These are phyloP conservation scores for Cyclotella cryptica DNA, from an alignment of 108 stramenopile species.

Conservation along the genomic window DNA sequence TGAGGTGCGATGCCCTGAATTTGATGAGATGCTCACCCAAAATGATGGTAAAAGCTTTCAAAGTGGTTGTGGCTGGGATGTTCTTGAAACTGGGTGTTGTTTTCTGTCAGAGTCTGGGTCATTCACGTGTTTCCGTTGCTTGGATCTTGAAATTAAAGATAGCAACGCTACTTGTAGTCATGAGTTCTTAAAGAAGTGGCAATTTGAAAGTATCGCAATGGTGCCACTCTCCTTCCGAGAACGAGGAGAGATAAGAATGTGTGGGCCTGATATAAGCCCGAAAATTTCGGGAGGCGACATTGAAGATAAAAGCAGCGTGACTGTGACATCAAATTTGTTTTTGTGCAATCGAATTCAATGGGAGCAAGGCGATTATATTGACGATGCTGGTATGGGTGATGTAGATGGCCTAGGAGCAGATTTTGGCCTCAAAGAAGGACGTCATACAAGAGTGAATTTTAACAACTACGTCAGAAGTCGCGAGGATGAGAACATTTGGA, in stretches of 20 bases:
- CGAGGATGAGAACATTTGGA: conserved; percentile 52
- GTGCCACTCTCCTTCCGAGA: conserved; percentile 43
- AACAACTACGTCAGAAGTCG: conserved; percentile 66
- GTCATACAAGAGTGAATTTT: conserved; percentile 77
- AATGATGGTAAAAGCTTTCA: conserved; percentile 74
- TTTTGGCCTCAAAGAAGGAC: conserved; percentile 48
- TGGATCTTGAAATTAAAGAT: conserved; percentile 25
- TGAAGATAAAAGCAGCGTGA: conserved; percentile 25
- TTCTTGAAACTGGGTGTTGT: conserved; percentile 82
- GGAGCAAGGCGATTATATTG: conserved; percentile 83
- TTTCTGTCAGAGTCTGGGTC: conserved; percentile 25
- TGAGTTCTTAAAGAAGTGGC: conserved; percentile 21
- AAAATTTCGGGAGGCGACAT: not conserved
- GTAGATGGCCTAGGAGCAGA: conserved; percentile 43
- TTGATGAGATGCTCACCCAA: conserved; percentile 53
- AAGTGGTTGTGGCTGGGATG: conserved; percentile 82
- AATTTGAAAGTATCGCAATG: conserved; percentile 19
- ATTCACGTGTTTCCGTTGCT: conserved; percentile 46
- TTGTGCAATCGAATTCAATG: conserved; percentile 73
- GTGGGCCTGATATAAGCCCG: conserved; percentile 56
- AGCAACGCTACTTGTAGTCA: conserved; percentile 43
- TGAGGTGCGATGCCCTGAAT: conserved; percentile 55
- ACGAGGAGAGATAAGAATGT: conserved; percentile 36
- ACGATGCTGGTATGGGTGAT: conserved; percentile 58
- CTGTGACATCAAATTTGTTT: conserved; percentile 56